Evolutionary conservation across 768 basidiomycete genomes (phyloP), one percentile per base, ranked within the genome.

Genomic region (Paxillus ammoniavirescens): DNA sequence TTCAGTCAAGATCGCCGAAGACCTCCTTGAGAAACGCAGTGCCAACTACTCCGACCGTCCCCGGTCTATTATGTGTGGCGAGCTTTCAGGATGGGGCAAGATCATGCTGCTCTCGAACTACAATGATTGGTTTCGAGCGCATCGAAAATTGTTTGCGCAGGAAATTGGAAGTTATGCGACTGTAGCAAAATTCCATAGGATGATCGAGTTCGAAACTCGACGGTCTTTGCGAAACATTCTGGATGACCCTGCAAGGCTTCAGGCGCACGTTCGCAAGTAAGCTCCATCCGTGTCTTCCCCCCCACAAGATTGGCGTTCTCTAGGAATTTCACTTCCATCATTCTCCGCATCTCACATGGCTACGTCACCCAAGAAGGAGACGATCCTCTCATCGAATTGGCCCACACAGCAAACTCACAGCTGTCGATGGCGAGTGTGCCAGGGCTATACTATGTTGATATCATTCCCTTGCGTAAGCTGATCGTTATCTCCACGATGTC

Each of bases 1-100:
- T 50, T 74, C 78, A 15, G 69, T 73, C 5, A 61, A 68, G 37
- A 72, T 72, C 5, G 70, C 75, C 8, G 59, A 63, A 15, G 79
- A 81, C 17, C 65, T 81, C 4, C 69, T 82, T 5, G 77, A 81
- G 56, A 80, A 73, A 51, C 71, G 75, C 28, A 67, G 75, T 23
- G 54, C 57, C 31, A 75, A 72, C 13, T 82, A 77, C 55, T 75
- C 78, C 8, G 63, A 64, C 28, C 61, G 59, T 10, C 63, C 61
- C 31, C 57, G 47, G 18, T 63, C 61, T 1, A 42, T 60, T 5
- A 63, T 62, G 61, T 18, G 44, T 21, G 62, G 61, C 1, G 61
- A 64, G 42, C 53, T 64, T 8, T 55, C 61, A 1, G 62, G 61
- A 5, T 62, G 62, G 61, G 58, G 52, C n/a, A 62, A 62, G 15